Percentiles rank a stretch among this genome's conserved stretches.
phyloP scores from a whole-genome alignment of 345 rosid genomes.

The Eucalyptus polyanthemos region DNA sequence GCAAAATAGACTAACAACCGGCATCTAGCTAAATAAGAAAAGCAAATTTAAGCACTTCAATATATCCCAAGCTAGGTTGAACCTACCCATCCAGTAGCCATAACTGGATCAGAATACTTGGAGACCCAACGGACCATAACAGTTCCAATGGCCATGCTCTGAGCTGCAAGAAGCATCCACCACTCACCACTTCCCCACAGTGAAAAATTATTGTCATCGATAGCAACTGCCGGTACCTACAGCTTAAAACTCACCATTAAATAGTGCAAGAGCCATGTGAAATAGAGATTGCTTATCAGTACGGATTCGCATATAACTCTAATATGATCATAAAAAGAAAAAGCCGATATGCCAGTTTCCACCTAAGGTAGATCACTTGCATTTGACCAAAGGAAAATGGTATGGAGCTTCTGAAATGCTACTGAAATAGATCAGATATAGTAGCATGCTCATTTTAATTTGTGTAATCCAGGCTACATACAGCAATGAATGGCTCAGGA shows the following conservation, averaged over 20 bases:
- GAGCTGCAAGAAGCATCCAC: slow-evolving; percentile 99
- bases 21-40: background rate
- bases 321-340: background rate
- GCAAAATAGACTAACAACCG: background rate
- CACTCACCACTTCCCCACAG: slow-evolving; percentile 96
- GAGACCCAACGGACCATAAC: slow-evolving; percentile 96
- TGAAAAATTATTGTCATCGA: slow-evolving; percentile 41
- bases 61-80: background rate
- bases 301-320: background rate
- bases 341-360: background rate
- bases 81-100: slow-evolving; percentile 98
- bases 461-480: background rate
- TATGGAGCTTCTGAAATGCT: background rate
- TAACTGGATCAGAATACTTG: slow-evolving; percentile 81
- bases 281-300: background rate
- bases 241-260: background rate
- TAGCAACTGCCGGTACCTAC: slow-evolving; percentile 56
- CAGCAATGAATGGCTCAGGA: background rate
- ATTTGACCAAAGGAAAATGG: background rate
- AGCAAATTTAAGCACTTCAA: background rate
- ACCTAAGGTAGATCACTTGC: background rate
- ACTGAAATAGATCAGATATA: background rate
- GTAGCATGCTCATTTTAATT: background rate
- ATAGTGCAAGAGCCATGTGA: background rate
- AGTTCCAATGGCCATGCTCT: slow-evolving; percentile 93